Evolutionary conservation across 495 filamentous ascomycete genomes (phyloP).

Genomic region (Trichoderma parareesei): DNA sequence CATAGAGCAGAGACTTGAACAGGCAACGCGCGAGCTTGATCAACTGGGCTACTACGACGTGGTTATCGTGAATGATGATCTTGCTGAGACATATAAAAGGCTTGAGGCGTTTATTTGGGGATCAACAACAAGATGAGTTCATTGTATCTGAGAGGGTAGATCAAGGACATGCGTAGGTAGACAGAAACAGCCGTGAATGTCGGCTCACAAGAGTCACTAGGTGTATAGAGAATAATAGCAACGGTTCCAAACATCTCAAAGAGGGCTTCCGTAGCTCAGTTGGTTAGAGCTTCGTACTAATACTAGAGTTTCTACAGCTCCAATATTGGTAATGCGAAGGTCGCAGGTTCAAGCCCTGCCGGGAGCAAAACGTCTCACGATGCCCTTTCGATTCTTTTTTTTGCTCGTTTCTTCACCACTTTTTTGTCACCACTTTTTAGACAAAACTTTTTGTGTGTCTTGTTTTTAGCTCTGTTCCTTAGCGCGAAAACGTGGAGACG

Average conservation of each 20-base stretch:
- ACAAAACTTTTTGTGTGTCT: no score
- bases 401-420: background rate
- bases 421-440: background rate
- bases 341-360: constrained; percentile 3
- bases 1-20: constrained; percentile 15
- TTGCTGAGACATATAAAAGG: constrained; percentile 14
- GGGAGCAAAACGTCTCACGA: background rate
- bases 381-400: background rate
- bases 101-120: no score
- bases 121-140: no score
- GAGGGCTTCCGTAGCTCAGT: background rate
- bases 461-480: no score
- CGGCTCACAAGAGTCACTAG: no score
- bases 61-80: constrained; percentile 17
- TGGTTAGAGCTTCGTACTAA: constrained; percentile 5
- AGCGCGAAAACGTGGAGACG: no score
- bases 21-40: constrained; percentile 16
- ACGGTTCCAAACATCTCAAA: no score
- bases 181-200: no score
- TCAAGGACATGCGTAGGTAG: no score
- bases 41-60: constrained; percentile 15
- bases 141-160: no score
- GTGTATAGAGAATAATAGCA: no score
- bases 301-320: background rate
- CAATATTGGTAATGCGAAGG: background rate